Evolutionary conservation across 257 asterid species (phyloP).

Genomic region (Solanum bukasovii): DNA sequence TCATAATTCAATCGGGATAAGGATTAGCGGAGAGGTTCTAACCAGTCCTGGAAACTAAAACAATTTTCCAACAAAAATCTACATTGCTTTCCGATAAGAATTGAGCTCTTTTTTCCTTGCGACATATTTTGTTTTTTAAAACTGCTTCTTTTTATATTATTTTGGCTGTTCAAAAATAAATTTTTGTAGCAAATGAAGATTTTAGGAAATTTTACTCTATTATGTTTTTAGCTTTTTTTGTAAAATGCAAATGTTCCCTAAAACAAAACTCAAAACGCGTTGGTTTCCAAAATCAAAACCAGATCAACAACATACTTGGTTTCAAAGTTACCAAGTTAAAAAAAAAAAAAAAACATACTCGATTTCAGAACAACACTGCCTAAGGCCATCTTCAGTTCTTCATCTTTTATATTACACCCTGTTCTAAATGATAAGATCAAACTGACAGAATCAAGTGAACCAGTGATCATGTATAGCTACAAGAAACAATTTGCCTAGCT

Average conservation of each 20-base stretch:
- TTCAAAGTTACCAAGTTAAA: too few relatives aligned
- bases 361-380: not conserved
- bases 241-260: not conserved
- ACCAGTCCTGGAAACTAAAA: not conserved
- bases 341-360: not conserved
- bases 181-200: not conserved
- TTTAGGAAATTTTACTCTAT: not conserved
- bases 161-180: not conserved
- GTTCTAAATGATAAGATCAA: not conserved
- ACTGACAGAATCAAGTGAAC: not conserved
- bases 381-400: not conserved
- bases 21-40: not conserved
- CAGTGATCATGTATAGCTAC: not conserved
- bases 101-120: not conserved
- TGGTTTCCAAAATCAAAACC: not conserved
- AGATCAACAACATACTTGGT: not conserved
- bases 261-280: not conserved
- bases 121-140: not conserved
- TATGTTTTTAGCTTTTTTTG: not conserved
- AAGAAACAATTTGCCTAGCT: not conserved
- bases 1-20: not conserved
- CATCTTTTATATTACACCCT: not conserved
- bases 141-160: not conserved
- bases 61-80: not conserved
- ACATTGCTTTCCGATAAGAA: not conserved